Percentiles rank a stretch among this genome's conserved stretches.
Conservation (phyloP, 192 early-diverging fungal species). For the Jimgerdemannia lactiflua region DNA sequence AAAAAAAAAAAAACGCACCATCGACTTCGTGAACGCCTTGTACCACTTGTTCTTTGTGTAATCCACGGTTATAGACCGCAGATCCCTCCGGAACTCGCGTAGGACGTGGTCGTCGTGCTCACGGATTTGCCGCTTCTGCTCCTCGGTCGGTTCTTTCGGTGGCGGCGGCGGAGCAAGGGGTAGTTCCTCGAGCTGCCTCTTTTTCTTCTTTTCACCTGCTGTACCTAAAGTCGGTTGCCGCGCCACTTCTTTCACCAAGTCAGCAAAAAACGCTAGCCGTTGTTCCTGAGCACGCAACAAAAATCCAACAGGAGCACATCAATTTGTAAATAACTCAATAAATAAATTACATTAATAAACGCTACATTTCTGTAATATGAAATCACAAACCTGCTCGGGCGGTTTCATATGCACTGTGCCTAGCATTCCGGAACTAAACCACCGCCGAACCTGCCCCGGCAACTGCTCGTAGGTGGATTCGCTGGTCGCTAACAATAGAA, state of each 20-base stretch:
- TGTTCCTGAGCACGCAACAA: too few relatives aligned
- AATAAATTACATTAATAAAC: too few relatives aligned
- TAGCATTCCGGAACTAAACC: conserved; percentile 28
- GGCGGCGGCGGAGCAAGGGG: conserved; percentile 48
- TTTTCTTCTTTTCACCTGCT: background rate
- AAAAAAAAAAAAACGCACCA: too few relatives aligned
- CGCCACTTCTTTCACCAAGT: too few relatives aligned
- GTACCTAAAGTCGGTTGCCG: conserved; percentile 21
- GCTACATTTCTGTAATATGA: too few relatives aligned
- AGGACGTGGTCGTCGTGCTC: conserved; percentile 51
- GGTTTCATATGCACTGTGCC: conserved; percentile 15
- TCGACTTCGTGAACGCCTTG: too few relatives aligned
- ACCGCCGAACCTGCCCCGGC: conserved; percentile 28
- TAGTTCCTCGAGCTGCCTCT: conserved; percentile 24
- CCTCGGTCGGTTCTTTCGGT: conserved; percentile 43
- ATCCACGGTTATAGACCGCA: conserved; percentile 54
- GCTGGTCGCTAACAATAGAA: conserved; percentile 53
- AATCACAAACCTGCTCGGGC: conserved; percentile 12
- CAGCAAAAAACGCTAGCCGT: conserved; percentile 26
- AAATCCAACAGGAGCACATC: conserved; percentile 27
- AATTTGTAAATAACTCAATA: too few relatives aligned
- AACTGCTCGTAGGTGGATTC: conserved; percentile 38
- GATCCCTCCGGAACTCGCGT: conserved; percentile 49
- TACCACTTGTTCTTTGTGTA: conserved; percentile 43
- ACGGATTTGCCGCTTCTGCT: conserved; percentile 41